Base-by-base conservation (phyloP, 441 rosid genomes). In the Euphorbia schlechtendalii region DNA sequence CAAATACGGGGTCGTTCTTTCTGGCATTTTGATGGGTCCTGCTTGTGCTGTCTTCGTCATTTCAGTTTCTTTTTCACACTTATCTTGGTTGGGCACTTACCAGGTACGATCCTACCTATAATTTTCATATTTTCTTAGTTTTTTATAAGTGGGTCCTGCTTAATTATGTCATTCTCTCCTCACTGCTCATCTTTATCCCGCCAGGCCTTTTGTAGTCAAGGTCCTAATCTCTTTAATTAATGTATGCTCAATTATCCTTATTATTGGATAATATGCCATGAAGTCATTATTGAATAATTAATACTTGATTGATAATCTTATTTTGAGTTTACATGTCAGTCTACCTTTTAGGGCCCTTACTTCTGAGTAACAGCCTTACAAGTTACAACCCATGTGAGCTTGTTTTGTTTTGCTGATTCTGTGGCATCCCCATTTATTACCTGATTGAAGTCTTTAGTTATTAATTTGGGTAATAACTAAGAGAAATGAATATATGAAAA, bases 1-100 rank as follows among this genome's bases (percentile, higher is more conserved):
- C 52, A 52, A 46, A 57, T 59, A 72, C 58, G 76, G 82, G 82
- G 73, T 74, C 77, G 60, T 64, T 72, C 45, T 41, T 46, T 72
- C 78, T 72, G 72, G 81, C 81, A 71, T 75, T 69, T 45, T 28
- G 61, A 56, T 73, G 70, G 67, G 74, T 56, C 75, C 70, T 75
- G 69, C 69, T 73, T 62, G 73, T 78, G 81, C 76, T 71, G 76
- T 82, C 78, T 63, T 41, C 61, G 76, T 73, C 85, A 74, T 74
- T 71, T 83, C 83, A 71, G 74, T 80, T 72, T 74, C 72, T 24
- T 73, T 69, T 73, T 69, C 80, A 58, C 69, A 41, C 65, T 75
- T 75, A 56, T 75, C 63, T 67, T 63, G 65, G 28, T 60, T 69
- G 61, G 64, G 60, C 70, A 58, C 49, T 58, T 8, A 62, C 65